A percentile compares a stretch with the other conserved stretches of the same genome.
phyloP scores from a whole-genome alignment of 2,329 filamentous ascomycete genomes.

The Ascochyta rabiei region DNA sequence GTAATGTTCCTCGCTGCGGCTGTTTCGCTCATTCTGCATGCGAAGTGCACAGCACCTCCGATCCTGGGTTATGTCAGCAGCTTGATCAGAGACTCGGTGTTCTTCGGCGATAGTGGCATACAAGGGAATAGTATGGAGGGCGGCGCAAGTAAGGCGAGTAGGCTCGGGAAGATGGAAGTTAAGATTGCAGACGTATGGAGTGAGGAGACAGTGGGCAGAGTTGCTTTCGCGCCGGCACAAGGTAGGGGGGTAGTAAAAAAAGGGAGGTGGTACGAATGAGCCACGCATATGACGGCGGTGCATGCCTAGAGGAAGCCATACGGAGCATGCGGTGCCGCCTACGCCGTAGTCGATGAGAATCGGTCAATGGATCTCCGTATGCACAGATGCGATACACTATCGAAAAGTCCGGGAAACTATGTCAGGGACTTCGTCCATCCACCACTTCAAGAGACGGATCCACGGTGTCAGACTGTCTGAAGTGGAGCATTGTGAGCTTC shows the following conservation, averaged over 20 bases:
- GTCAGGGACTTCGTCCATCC: background rate
- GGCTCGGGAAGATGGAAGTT: constrained; percentile 10
- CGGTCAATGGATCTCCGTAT: background rate
- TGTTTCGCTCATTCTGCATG: constrained; percentile 13
- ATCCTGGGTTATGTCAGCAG: constrained; percentile 15
- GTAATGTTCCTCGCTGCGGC: constrained; percentile 18
- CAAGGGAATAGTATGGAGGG: constrained; percentile 9
- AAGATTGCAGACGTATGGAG: constrained; percentile 13
- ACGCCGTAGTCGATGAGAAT: background rate
- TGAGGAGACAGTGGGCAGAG: constrained; percentile 3
- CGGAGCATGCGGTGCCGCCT: background rate
- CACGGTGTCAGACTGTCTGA: background rate
- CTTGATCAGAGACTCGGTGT: constrained; percentile 16
- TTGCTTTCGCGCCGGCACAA: constrained; percentile 18
- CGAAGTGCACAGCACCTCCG: constrained; percentile 7
- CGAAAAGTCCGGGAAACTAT: background rate
- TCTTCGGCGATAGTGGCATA: constrained; percentile 8
- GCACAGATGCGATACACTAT: background rate
- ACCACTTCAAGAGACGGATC: background rate
- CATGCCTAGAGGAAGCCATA: background rate
- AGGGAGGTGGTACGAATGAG: constrained; percentile 13
- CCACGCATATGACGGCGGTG: background rate
- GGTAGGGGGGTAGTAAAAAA: constrained; percentile 10
- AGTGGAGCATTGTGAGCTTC: background rate
- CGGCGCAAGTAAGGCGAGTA: constrained; percentile 5